These are phyloP conservation scores for Insectozyma bohioensis DNA, from an alignment of 1,139 yeast species.

Conservation along the genomic window DNA sequence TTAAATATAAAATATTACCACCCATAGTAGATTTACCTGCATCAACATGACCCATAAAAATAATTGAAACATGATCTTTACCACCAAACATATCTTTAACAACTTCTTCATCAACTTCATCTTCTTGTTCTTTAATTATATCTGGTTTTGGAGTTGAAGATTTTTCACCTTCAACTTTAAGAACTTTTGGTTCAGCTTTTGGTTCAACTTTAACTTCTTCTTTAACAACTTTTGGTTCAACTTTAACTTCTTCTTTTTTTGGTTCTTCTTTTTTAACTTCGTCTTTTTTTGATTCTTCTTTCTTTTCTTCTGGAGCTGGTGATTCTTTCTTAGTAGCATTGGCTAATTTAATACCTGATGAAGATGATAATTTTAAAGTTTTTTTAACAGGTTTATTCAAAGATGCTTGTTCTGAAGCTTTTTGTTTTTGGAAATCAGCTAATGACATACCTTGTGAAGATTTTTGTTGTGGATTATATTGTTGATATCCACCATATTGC, in stretches of 20 bases:
- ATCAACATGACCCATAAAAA: conserved; percentile 99
- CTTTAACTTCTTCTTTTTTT: conserved; percentile 11
- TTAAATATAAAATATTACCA: conserved; percentile 87
- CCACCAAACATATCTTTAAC: conserved; percentile 94
- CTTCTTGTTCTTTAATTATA: conserved; percentile 73
- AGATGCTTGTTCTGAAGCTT: conserved; percentile 40
- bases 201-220: too few relatives aligned
- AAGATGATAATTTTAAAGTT: conserved; percentile 64
- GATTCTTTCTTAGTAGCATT: conserved; percentile 48
- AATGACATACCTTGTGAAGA: conserved; percentile 68
- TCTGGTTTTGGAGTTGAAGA: conserved; percentile 23
- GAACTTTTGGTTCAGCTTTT: conserved; percentile 11
- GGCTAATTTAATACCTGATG: conserved; percentile 68
- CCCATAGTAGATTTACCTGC: conserved; percentile 99
- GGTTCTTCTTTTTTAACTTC: conserved; percentile 15
- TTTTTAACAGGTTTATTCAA: conserved; percentile 53
- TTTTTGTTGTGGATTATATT: conserved; percentile 18
- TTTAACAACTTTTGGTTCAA: conserved; percentile 10
- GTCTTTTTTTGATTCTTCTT: conserved; percentile 7
- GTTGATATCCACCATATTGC: conserved; percentile 4
- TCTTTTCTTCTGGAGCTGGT: conserved; percentile 15
- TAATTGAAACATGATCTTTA: conserved; percentile 93
- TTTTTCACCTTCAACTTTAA: conserved; percentile 12
- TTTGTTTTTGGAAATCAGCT: conserved; percentile 82
- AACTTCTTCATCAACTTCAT: conserved; percentile 81